phyloP scores from a whole-genome alignment of 2,329 filamentous ascomycete species.

The Neofusicoccum umdonicola region DNA sequence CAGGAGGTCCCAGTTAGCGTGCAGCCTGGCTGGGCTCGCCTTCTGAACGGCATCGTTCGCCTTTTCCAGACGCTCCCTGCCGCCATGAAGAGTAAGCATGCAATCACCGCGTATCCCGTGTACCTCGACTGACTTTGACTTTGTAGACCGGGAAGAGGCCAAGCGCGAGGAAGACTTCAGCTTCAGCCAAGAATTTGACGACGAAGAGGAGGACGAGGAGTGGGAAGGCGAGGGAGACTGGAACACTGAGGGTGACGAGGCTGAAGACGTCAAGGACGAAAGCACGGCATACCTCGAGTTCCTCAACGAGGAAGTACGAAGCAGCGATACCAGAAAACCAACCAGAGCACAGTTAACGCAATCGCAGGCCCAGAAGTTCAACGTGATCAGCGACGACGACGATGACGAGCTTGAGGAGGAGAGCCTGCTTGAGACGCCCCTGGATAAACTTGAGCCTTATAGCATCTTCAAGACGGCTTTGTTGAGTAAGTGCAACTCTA shows the following conservation, averaged over 20 bases:
- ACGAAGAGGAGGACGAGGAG: conserved; percentile 75
- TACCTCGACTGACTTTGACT: conserved; percentile 23
- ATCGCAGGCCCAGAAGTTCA: conserved; percentile 76
- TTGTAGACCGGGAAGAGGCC: conserved; percentile 81
- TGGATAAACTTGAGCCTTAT: conserved; percentile 95
- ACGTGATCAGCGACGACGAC: conserved; percentile 69
- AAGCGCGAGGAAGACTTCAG: conserved; percentile 79
- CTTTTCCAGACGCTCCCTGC: conserved; percentile 88
- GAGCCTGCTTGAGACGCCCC: conserved; percentile 84
- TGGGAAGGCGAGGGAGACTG: conserved; percentile 76
- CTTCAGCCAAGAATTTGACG: conserved; percentile 68
- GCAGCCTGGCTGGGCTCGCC: conserved; percentile 88
- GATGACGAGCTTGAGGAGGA: conserved; percentile 93
- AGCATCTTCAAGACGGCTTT: conserved; percentile 80
- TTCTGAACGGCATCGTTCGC: conserved; percentile 83
- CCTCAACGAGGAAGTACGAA: conserved; percentile 77
- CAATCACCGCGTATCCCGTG: not conserved
- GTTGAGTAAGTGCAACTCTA: conserved; percentile 63
- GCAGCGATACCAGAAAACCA: not conserved
- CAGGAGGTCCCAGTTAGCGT: conserved; percentile 89
- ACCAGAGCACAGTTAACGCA: conserved; percentile 19
- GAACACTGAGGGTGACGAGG: conserved; percentile 64
- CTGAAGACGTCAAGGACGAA: conserved; percentile 75
- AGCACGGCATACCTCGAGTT: conserved; percentile 94
- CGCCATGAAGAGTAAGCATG: conserved; percentile 73